These are phyloP conservation scores for Ormosia semicastrata DNA, from an alignment of 306 rosid genomes.

Conservation along the genomic window DNA sequence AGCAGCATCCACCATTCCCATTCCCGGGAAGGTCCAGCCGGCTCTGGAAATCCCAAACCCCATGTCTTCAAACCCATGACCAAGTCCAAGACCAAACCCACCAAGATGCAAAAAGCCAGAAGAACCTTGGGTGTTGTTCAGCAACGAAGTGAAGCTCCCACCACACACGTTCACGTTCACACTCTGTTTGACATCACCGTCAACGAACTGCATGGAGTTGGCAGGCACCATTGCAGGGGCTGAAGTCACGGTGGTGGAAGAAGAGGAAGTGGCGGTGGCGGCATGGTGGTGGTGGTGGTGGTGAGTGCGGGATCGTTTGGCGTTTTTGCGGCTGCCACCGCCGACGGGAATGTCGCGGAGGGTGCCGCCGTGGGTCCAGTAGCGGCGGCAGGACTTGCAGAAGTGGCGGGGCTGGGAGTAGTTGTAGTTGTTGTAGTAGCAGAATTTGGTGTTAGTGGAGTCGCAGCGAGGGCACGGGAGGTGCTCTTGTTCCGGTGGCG, in stretches of 20 bases:
- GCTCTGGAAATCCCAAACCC: slow-evolving; percentile 63
- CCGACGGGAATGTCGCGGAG: slow-evolving; percentile 97
- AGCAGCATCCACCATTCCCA: slow-evolving; percentile 47
- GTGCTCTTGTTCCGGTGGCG: slow-evolving; percentile 81
- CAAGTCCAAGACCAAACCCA: slow-evolving; percentile 83
- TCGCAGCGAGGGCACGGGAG: slow-evolving; percentile 95
- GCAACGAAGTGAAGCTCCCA: slow-evolving; percentile 78
- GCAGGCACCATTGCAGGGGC: slow-evolving; percentile 36
- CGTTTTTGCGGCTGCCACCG: slow-evolving; percentile 87
- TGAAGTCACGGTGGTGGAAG: slow-evolving; percentile 19
- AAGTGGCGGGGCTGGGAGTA: slow-evolving; percentile 98
- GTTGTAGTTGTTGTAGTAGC: slow-evolving; percentile 97
- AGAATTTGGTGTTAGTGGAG: slow-evolving; percentile 93
- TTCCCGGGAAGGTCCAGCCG: slow-evolving; percentile 67
- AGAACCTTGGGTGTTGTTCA: slow-evolving; percentile 56
- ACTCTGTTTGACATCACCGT: slow-evolving; percentile 38
- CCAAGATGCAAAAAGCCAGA: slow-evolving; percentile 69
- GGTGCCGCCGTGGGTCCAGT: slow-evolving; percentile 98
- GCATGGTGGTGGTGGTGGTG: not conserved
- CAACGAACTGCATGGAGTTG: slow-evolving; percentile 34
- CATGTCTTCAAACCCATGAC: slow-evolving; percentile 65
- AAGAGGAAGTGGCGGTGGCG: not conserved
- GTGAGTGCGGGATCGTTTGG: slow-evolving; percentile 79
- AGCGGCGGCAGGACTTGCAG: slow-evolving; percentile 96
- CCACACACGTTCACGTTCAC: slow-evolving; percentile 19